Conservation (phyloP, 164 flowering plant species). For the Buxus sempervirens region DNA sequence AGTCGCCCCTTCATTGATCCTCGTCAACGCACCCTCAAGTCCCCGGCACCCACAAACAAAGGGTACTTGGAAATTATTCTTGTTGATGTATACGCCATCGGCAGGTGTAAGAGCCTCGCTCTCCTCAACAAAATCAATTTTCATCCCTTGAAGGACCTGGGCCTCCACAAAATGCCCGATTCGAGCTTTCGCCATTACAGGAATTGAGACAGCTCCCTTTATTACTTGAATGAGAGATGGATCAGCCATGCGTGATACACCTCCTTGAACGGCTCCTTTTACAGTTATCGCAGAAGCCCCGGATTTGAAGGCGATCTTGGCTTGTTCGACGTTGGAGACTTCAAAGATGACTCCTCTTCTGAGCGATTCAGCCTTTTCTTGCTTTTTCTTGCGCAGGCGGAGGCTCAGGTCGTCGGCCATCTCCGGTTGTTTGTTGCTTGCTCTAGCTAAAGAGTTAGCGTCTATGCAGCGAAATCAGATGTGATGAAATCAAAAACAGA, state of each 20-base stretch:
- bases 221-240: slow-evolving; percentile 53
- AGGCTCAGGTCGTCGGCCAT: slow-evolving; percentile 54
- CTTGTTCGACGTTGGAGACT: slow-evolving; percentile 50
- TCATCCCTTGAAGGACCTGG: slow-evolving; percentile 64
- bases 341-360: slow-evolving; percentile 71
- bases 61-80: slow-evolving; percentile 61
- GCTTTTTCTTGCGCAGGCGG: too few species aligned
- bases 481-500: too few species aligned
- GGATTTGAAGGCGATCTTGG: slow-evolving; percentile 70
- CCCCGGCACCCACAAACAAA: slow-evolving; percentile 62
- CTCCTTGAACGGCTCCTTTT: slow-evolving; percentile 20
- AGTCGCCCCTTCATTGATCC: slow-evolving; percentile 82
- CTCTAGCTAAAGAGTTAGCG: neutral
- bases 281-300: slow-evolving; percentile 62
- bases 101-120: slow-evolving; percentile 55
- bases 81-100: slow-evolving; percentile 62
- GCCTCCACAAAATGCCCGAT: slow-evolving; percentile 91
- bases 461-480: too few species aligned
- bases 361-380: too few species aligned
- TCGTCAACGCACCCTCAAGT: slow-evolving; percentile 63
- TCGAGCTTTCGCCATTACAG: slow-evolving; percentile 59
- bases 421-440: slow-evolving; percentile 21
- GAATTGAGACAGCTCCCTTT: slow-evolving; percentile 54
- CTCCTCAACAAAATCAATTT: slow-evolving; percentile 74
- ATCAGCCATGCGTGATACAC: slow-evolving; percentile 61